Evolutionary conservation across 441 rosid species (phyloP).

Genomic region (Syzygium syzygioides): DNA sequence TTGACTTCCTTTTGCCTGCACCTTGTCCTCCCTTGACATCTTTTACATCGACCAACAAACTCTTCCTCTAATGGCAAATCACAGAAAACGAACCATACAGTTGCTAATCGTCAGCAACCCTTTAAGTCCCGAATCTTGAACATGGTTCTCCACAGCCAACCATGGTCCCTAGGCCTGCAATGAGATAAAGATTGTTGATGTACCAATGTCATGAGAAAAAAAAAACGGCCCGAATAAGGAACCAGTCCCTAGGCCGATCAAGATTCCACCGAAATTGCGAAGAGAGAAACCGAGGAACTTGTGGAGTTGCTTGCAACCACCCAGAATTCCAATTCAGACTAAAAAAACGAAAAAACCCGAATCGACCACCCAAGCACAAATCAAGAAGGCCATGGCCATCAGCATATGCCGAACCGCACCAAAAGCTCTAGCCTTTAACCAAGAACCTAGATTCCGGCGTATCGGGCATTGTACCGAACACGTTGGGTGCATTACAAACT

Average conservation of each 20-base stretch:
- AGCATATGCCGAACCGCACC: neutral
- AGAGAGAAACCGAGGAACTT: neutral
- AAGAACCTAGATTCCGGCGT: neutral
- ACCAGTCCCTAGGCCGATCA: neutral
- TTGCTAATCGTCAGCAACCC: neutral
- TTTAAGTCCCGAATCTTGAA: neutral
- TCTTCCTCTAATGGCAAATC: neutral
- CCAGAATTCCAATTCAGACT: neutral
- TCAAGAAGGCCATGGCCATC: neutral
- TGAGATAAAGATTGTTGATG: neutral
- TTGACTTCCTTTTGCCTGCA: constrained; percentile 34
- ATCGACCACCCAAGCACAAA: neutral
- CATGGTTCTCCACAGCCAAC: neutral
- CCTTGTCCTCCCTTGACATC: neutral
- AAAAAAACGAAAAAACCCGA: neutral
- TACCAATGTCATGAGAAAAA: neutral
- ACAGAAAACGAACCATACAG: neutral
- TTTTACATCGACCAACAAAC: neutral
- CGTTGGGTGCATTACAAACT: neutral
- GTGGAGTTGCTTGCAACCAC: neutral
- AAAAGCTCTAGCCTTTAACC: neutral
- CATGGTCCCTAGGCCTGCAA: neutral
- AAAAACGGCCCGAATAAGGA: neutral
- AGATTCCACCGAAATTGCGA: neutral
- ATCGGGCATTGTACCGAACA: neutral